Evolutionary conservation across 768 basidiomycete genomes (phyloP), one percentile per base, ranked within the genome.

Genomic region (Infundibulicybe gibba): DNA sequence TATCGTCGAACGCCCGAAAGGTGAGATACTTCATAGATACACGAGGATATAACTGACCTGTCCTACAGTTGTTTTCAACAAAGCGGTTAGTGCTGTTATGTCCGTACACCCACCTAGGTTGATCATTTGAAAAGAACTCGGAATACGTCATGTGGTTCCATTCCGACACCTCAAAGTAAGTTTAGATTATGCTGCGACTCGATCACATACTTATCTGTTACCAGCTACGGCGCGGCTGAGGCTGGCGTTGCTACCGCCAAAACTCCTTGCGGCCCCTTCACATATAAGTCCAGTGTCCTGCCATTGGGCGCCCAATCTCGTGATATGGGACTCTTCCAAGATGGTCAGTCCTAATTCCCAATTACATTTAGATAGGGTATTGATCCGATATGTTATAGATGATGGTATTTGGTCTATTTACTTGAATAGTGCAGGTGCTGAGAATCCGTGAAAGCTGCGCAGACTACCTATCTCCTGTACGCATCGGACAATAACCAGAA

Each of bases 131-230:
- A 19, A 45, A 83, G 80, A 81, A 75, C 53, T 66, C 67, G 6
- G 77, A 81, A 67, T 82, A 81, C 56, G 81, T 83, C 16, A 81
- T 84, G 80, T 84, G 81, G 81, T 84, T 84, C 67, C 81, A 84
- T 59, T 80, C 79, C 8, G 81, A 84, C 54, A 70, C 68, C 17
- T 78, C 77, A 50, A 75, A 80, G 80, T 81, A 50, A 37, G 67
- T 60, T 55, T 5, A 12, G 11, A 32, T 9, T 14, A 32, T 16
- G 32, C 9, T 30, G 35, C 0, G 6, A 13, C 20, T 17, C 13
- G 16, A 19, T n/a, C n/a, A 10, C 16, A 3, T 32, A 3, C 19
- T 32, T 16, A 44, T 35, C 14, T 53, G 2, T 25, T 43, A 4
- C 34, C 43, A 83, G 81, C 60, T 84, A 84, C 54, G 79, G 80